Evolutionary conservation across 176 grass and related monocot genomes (phyloP).

Genomic region (Carex pumila): DNA sequence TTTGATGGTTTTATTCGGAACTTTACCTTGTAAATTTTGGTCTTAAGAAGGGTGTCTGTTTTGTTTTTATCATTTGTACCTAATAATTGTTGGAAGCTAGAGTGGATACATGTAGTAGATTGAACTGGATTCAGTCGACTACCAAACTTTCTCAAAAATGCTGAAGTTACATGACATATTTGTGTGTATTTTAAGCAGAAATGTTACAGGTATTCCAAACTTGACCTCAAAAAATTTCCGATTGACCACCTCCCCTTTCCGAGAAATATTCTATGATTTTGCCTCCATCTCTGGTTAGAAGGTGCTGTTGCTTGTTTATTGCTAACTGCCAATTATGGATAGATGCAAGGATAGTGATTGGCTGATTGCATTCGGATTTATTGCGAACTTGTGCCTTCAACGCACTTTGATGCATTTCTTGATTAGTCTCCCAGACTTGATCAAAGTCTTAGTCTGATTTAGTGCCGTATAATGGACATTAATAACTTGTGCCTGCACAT

Average conservation of each 20-base stretch:
- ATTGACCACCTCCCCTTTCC: not conserved
- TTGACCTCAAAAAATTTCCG: not conserved
- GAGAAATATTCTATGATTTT: not conserved
- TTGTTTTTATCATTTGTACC: not conserved
- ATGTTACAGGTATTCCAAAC: not conserved
- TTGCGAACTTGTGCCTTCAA: not conserved
- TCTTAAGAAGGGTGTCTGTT: not conserved
- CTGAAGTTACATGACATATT: too few relatives aligned
- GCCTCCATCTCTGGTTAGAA: not conserved
- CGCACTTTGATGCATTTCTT: not conserved
- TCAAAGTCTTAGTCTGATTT: not conserved
- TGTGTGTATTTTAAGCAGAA: not conserved
- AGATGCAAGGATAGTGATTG: not conserved
- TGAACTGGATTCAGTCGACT: not conserved
- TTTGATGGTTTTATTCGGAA: not conserved
- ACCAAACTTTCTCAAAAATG: not conserved
- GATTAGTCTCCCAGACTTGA: not conserved
- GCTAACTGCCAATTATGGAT: not conserved
- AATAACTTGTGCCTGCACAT: not conserved
- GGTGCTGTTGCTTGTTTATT: not conserved
- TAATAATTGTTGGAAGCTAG: not conserved
- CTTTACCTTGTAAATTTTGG: slow-evolving; percentile 9
- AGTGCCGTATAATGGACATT: not conserved
- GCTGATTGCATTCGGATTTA: not conserved
- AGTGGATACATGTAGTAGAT: not conserved